These are phyloP conservation scores for Tetracentron sinense DNA, from an alignment of 164 flowering plant species.

Conservation along the genomic window DNA sequence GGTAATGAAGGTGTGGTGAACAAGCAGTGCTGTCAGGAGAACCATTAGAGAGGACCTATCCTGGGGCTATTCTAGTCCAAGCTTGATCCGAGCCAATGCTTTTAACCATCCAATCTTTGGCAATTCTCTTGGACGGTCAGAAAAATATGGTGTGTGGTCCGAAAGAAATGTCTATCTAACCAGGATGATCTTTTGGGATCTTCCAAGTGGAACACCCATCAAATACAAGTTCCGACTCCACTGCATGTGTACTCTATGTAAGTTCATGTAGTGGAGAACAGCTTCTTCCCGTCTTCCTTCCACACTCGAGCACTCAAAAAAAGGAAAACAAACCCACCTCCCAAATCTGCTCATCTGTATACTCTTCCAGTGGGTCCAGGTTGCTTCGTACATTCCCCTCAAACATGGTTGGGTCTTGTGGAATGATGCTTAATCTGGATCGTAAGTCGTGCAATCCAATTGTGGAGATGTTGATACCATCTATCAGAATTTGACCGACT, in stretches of 20 bases:
- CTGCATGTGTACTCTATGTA: background rate
- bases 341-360: slow-evolving; percentile 75
- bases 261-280: background rate
- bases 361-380: slow-evolving; percentile 75
- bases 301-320: background rate
- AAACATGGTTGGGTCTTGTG: slow-evolving; percentile 92
- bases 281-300: background rate
- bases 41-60: too few relatives aligned
- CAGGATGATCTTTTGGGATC: background rate
- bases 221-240: background rate
- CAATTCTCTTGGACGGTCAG: background rate
- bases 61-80: background rate
- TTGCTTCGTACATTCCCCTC: slow-evolving; percentile 77
- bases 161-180: background rate
- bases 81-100: too few relatives aligned
- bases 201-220: background rate
- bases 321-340: slow-evolving; percentile 40
- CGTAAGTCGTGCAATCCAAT: slow-evolving; percentile 81
- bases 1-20: background rate
- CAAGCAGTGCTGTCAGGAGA: background rate
- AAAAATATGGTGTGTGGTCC: background rate
- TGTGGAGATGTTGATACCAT: slow-evolving; percentile 49
- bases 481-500: slow-evolving; percentile 52
- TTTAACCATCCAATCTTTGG: background rate
- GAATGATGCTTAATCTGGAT: slow-evolving; percentile 72